phyloP scores from a whole-genome alignment of 179 eudicot genomes.

The Drosera spatulata region DNA sequence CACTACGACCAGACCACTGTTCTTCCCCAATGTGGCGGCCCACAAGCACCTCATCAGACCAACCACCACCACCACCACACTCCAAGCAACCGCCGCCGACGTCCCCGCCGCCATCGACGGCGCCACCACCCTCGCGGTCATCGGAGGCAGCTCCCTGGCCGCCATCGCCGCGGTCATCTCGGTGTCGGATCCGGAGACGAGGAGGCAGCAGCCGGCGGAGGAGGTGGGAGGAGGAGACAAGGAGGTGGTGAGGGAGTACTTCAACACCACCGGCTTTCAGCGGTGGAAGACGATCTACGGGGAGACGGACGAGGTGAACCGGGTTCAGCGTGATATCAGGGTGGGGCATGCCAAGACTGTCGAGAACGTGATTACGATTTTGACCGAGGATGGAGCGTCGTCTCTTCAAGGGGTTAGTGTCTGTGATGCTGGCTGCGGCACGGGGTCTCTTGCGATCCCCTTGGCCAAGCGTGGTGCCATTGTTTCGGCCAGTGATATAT shows the following conservation, averaged over 20 bases:
- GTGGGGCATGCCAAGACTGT: constrained; percentile 86
- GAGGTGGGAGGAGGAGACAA: constrained; percentile 92
- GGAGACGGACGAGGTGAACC: constrained; percentile 77
- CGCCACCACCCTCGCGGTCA: constrained; percentile 48
- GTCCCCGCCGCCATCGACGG: constrained; percentile 20
- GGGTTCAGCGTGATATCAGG: constrained; percentile 75
- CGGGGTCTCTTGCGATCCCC: constrained; percentile 74
- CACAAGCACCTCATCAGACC: not conserved
- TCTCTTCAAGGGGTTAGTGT: constrained; percentile 51
- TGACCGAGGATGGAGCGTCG: constrained; percentile 44
- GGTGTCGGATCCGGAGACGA: constrained; percentile 72
- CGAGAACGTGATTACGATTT: constrained; percentile 65
- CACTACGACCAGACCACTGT: not conserved
- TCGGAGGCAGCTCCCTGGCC: constrained; percentile 63
- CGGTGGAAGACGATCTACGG: constrained; percentile 95
- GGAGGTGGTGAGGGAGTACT: constrained; percentile 92
- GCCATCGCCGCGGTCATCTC: constrained; percentile 66
- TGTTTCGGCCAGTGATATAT: constrained; percentile 80
- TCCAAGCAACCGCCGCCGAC: constrained; percentile 26
- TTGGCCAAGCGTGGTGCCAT: constrained; percentile 73
- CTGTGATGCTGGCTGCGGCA: constrained; percentile 98
- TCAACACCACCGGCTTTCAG: constrained; percentile 76
- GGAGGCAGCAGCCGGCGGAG: constrained; percentile 81
- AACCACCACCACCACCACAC: constrained; percentile 35
- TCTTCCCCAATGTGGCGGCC: not conserved